Conservation (phyloP, 2,329 filamentous ascomycete species). For the Xylariaceae sp. region DNA sequence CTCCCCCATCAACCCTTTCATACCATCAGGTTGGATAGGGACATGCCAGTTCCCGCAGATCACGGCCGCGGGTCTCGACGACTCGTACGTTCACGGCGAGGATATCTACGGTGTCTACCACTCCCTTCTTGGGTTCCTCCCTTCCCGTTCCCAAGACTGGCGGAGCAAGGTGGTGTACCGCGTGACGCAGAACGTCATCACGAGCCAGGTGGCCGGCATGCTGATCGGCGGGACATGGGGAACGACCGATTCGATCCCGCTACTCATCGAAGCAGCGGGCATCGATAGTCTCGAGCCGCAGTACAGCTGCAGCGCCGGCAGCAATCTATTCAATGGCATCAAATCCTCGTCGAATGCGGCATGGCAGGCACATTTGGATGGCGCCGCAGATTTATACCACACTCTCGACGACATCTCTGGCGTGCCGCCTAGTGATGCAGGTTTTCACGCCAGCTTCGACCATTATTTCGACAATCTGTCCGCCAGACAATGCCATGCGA, state of each 20-base stretch:
- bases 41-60: conserved; percentile 85
- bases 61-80: conserved; percentile 72
- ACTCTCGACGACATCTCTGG: conserved; percentile 73
- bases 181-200: conserved; percentile 84
- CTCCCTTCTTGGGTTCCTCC: conserved; percentile 71
- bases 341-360: conserved; percentile 51
- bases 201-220: conserved; percentile 80
- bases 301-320: conserved; percentile 68
- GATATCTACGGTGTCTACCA: conserved; percentile 81
- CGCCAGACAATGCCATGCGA: conserved; percentile 76
- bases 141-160: conserved; percentile 53
- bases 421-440: conserved; percentile 59
- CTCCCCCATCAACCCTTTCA: conserved; percentile 70
- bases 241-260: conserved; percentile 47
- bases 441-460: conserved; percentile 76
- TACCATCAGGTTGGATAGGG: conserved; percentile 70
- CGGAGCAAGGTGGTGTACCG: conserved; percentile 63
- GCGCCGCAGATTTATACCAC: conserved; percentile 60
- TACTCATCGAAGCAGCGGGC: conserved; percentile 59
- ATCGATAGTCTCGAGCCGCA: conserved; percentile 78
- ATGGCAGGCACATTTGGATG: conserved; percentile 71
- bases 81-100: conserved; percentile 77
- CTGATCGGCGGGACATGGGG: conserved; percentile 74
- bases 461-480: conserved; percentile 89
- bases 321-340: conserved; percentile 51